Evolutionary conservation across 177 flowering plant genomes (phyloP), one percentile per base, ranked within the genome.

Genomic region (Vitis hybrid): DNA sequence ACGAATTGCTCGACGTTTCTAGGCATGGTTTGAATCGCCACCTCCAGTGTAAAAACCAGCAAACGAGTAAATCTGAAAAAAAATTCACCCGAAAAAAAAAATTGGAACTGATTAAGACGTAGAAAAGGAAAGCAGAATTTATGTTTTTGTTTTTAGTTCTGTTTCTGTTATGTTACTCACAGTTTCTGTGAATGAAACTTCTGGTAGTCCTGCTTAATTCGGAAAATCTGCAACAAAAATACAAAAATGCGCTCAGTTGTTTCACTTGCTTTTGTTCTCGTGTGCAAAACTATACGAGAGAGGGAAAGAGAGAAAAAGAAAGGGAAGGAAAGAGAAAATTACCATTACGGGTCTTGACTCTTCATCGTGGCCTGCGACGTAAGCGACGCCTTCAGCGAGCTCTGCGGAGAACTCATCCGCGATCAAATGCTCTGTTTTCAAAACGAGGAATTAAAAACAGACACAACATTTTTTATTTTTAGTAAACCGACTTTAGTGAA

Each of bases 401-500:
- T 92, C 99, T 34, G 88, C 84, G 2, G 96, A 86, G 83, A 96
- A 94, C 83, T 96, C 99, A 77, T 96, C 99, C 1, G 98, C 99
- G 17, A 89, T 91, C 76, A 96, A 75, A 70, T 84, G 80, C 32
- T 94, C 99, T 96, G 82, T 62, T 56, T 69, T 56, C 26, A 15
- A 57, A 45, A 21, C 9, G 2, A 10, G 19, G 60, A 23, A 56
- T 45, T n/a, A 60, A 30, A 51, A 65, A 58, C 18, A 56, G 49
- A 70, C 66, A 58, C 34, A 65, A 57, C 54, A 66, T 51, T 62
- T 70, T 56, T 59, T 70, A 8, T 21, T 70, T 72, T 69, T 56
- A 62, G 26, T 55, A 63, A 66, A 60, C 66, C 45, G 48, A 56
- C 71, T 64, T 68, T 73, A 62, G 52, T 13, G 57, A 11, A 26